Percentiles rank a stretch among this genome's conserved stretches.
These are phyloP conservation scores for Annulohypoxylon nitens DNA, from an alignment of 495 filamentous ascomycete species.

Conservation along the genomic window DNA sequence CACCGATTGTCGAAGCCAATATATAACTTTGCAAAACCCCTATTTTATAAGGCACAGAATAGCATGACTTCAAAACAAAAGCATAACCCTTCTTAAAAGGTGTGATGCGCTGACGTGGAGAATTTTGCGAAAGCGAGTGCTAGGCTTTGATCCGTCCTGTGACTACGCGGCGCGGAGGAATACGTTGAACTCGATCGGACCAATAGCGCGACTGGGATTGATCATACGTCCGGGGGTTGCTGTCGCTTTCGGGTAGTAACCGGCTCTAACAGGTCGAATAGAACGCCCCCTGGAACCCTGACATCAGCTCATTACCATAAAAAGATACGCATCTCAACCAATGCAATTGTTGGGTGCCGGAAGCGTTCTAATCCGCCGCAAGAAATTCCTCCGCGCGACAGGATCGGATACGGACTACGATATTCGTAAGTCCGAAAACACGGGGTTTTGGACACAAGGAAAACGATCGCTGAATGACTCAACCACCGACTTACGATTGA, in stretches of 20 bases:
- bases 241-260: neutral
- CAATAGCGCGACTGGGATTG: neutral
- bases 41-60: neutral
- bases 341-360: neutral
- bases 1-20: neutral
- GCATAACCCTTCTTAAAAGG: neutral
- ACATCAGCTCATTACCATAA: neutral
- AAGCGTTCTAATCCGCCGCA: neutral
- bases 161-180: slow-evolving; percentile 1
- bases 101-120: neutral
- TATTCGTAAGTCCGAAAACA: no score
- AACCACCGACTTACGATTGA: no score
- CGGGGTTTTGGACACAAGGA: no score
- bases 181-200: neutral
- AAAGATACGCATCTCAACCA: neutral
- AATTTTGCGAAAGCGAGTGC: neutral
- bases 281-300: neutral
- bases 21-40: neutral
- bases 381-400: neutral
- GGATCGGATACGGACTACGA: no score
- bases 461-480: no score
- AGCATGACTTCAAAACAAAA: neutral
- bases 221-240: neutral
- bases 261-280: neutral
- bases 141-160: neutral